These are phyloP conservation scores for Biscogniauxia mediterranea DNA, from an alignment of 2,329 filamentous ascomycete genomes.

Conservation along the genomic window DNA sequence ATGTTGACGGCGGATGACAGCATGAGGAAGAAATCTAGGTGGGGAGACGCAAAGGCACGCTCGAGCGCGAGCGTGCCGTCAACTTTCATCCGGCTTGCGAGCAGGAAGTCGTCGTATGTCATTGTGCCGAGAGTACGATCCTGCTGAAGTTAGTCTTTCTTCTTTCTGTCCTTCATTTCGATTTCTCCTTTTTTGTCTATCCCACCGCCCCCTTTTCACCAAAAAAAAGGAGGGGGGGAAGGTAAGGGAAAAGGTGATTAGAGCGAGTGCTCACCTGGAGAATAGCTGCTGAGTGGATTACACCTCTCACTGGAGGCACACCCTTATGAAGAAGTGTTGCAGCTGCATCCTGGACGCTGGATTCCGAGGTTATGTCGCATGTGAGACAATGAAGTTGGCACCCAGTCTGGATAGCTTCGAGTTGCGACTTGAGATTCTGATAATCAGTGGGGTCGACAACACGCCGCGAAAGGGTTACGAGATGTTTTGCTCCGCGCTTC, in stretches of 20 bases:
- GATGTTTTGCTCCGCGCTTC: constrained; percentile 14
- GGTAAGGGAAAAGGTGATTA: not conserved
- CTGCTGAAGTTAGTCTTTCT: constrained; percentile 5
- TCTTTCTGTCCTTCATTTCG: not conserved
- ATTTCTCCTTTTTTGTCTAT: not conserved
- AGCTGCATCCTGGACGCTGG: constrained; percentile 1
- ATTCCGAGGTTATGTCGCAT: constrained; percentile 10
- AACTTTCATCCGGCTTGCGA: constrained; percentile 8
- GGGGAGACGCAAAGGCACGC: constrained; percentile 1
- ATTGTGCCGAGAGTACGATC: constrained; percentile 14
- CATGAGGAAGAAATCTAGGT: constrained; percentile 13
- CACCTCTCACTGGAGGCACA: constrained; percentile 13
- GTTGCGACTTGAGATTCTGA: constrained; percentile 3
- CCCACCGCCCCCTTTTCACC: too few species aligned
- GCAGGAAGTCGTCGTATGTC: constrained; percentile 10
- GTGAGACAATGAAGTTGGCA: constrained; percentile 1
- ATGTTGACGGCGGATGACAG: constrained; percentile 10
- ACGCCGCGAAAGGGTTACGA: constrained; percentile 17
- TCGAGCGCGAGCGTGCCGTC: constrained; percentile 10
- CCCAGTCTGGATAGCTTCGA: constrained; percentile 5
- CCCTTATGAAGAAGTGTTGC: constrained; percentile 1
- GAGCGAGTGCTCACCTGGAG: constrained; percentile 10
- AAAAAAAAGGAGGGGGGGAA: too few species aligned
- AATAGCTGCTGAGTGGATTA: constrained; percentile 15
- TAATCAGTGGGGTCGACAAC: constrained; percentile 1